Base-by-base conservation (phyloP, 2,329 filamentous ascomycete genomes). In the Zymoseptoria ardabiliae region DNA sequence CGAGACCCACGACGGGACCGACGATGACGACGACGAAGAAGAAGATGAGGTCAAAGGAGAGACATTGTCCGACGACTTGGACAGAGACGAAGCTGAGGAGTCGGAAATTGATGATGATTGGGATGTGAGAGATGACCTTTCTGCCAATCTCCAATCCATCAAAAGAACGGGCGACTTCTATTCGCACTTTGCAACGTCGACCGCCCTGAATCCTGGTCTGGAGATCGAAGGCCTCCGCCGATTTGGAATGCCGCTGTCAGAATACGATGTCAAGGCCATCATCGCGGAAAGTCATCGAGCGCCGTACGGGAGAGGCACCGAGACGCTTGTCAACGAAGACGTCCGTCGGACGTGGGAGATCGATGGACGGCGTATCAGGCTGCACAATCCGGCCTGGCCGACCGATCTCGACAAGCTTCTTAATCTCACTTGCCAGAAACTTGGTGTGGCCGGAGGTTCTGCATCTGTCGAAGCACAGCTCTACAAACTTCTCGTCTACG, bases 301-400 rank as follows among this genome's bases (percentile, higher is more conserved):
- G 19, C 70, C 70, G 2, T 74, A 71, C 51, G 71, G 70, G 6
- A 70, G 65, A 55, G 66, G 67, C 4, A 58, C 58, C n/a, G 63
- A 71, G 55, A 73, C 71, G 2, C 51, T 74, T 23, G 58, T 73
- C 4, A 69, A 73, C 54, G 62, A 65, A 2, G 65, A 61, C 7
- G 66, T 72, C 1, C 60, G 68, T 21, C 70, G 70, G 21, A 73
- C 69, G 0, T 73, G 69, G 70, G 70, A 74, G 54, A 53, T 60
- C 10, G 41, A 58, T 35, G 28, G 21, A 10, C 6, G 23, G 9
- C 35, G 30, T 2, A 45, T 58, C 23, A 30, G 20, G 21, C 30
- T 58, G 17, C 55, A 72, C 19, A 65, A 71, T 45, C 53, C 58
- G 2, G 48, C 21, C 21, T 73, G 71, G 71, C 17, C 52, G 0